A percentile compares a stretch with the other conserved stretches of the same genome.
phyloP scores from a whole-genome alignment of 1,284 basidiomycete species.

The Vanrija sp. region DNA sequence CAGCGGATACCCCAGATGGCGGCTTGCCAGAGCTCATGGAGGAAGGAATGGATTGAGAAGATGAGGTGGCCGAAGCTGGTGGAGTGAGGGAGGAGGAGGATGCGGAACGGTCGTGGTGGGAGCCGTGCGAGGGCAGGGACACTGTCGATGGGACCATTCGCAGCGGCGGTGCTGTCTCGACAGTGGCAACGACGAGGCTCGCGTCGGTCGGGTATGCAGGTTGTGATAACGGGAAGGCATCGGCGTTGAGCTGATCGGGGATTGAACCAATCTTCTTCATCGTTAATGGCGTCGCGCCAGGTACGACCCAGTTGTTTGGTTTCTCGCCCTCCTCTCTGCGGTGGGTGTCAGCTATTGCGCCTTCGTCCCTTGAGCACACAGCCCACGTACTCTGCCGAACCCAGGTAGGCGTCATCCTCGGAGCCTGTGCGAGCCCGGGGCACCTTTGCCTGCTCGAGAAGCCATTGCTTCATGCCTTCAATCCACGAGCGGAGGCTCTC shows the following conservation, averaged over 20 bases:
- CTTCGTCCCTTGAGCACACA: neutral
- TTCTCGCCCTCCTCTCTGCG: too few species aligned
- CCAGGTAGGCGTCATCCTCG: constrained; percentile 21
- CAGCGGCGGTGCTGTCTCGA: too few species aligned
- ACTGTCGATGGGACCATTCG: constrained; percentile 6
- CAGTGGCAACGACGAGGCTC: too few species aligned
- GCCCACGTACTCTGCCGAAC: constrained; percentile 27
- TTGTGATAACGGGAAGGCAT: too few species aligned
- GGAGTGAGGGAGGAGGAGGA: constrained; percentile 15
- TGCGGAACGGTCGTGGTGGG: constrained; percentile 15
- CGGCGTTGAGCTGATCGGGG: too few species aligned
- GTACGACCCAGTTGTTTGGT: too few species aligned
- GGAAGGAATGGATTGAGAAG: constrained; percentile 31
- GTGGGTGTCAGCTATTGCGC: too few species aligned
- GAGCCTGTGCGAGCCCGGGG: neutral
- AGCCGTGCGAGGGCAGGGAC: constrained; percentile 11
- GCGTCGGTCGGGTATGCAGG: too few species aligned
- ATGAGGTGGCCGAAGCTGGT: constrained; percentile 30
- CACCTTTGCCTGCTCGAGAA: constrained; percentile 13
- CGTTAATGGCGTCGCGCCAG: too few species aligned
- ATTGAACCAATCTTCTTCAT: too few species aligned
- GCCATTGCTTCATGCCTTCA: constrained; percentile 65
- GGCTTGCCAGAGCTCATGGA: constrained; percentile 10
- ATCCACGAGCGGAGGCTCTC: constrained; percentile 70
- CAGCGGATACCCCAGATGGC: neutral